Evolutionary conservation across 257 asterid genomes (phyloP), one percentile per base, ranked within the genome.

Genomic region (Scutellaria barbata): DNA sequence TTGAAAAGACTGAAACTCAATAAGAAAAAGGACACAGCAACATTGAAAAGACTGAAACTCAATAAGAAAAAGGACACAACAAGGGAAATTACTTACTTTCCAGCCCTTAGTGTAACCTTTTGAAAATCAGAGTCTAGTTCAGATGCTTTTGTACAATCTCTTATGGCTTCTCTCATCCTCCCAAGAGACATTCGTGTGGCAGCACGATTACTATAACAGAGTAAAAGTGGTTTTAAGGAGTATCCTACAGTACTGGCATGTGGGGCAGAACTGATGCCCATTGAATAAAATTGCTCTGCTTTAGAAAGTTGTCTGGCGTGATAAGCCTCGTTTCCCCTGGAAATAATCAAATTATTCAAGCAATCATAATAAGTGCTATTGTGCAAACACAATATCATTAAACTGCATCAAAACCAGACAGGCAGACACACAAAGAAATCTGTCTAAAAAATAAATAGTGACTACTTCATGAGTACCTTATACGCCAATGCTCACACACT

Each of bases 191-290:
- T 89, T 67, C 93, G 92, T 10, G 98, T 84, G 48, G 99, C 99
- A 69, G 99, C 99, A 52, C 98, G 95, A 71, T 95, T 95, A 87
- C 98, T 88, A 78, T 95, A 95, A 87, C 98, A 95, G 60, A 95
- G 84, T 74, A 88, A 72, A 65, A 88, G 86, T 53, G 96, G 88
- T 66, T 81, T 75, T 63, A 78, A 52, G 75, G 81, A 65, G 63
- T 65, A 60, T 59, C 83, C 94, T 10, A 69, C 37, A 20, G 67
- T 67, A 77, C 73, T 68, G 50, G 58, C 64, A 57, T 53, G 80
- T 50, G 79, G 64, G 60, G 69, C 81, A 46, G 88, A 77, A 81
- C 80, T 73, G 71, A 95, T 91, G 59, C 99, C 98, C 83, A 68
- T 80, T 9, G 96, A 73, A 83, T 91, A 95, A 74, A 69, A 79